These are phyloP conservation scores for Rhinocladiella mackenziei DNA, from an alignment of 2,329 filamentous ascomycete genomes.

Conservation along the genomic window DNA sequence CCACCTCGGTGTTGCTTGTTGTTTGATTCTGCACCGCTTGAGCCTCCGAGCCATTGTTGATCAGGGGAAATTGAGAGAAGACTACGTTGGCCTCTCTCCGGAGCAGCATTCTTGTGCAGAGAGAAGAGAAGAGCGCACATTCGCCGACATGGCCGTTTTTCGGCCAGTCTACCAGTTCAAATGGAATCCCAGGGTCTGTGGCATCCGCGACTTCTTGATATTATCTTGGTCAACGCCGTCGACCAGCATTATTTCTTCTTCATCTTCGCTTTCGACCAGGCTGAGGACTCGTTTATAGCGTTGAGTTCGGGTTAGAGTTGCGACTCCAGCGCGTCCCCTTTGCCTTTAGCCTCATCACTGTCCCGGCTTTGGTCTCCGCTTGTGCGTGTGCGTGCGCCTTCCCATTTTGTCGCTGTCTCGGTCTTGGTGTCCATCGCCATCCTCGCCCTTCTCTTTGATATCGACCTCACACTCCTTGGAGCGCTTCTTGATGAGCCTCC, in stretches of 20 bases:
- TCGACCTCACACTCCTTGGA: neutral
- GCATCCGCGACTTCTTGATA: constrained; percentile 2
- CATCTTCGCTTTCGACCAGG: no score
- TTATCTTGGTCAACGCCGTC: neutral
- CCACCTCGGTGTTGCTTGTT: neutral
- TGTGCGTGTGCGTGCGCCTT: neutral
- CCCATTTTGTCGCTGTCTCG: neutral
- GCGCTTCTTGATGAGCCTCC: neutral
- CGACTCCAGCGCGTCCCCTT: no score
- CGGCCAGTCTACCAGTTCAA: constrained; percentile 15
- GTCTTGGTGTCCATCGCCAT: neutral
- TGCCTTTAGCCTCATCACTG: no score
- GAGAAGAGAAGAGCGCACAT: constrained; percentile 4
- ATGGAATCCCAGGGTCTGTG: constrained; percentile 15
- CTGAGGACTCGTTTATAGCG: no score
- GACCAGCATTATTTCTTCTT: no score
- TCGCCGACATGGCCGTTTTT: neutral
- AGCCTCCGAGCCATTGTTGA: neutral
- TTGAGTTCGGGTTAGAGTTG: no score
- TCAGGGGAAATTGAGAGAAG: neutral
- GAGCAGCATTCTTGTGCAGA: constrained; percentile 2
- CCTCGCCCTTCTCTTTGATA: neutral
- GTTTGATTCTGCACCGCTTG: neutral
- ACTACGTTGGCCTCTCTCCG: constrained; percentile 16
- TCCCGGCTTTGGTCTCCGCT: no score